Percentiles rank a stretch among this genome's conserved stretches.
Evolutionary conservation across 352 stramenopile species (phyloP).

Genomic region (Pythium inflatum): DNA sequence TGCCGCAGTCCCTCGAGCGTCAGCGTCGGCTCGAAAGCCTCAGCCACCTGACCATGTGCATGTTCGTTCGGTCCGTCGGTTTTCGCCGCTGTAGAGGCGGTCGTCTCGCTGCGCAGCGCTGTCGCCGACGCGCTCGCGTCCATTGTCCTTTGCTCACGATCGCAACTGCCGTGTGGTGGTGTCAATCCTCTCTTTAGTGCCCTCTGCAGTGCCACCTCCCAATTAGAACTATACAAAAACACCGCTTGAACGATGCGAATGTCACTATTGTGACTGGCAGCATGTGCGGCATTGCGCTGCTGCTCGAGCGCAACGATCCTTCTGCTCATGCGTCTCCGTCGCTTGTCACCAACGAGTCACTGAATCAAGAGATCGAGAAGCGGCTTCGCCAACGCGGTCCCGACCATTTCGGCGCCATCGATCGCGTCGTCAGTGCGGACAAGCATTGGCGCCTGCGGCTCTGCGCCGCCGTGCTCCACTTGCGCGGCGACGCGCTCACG

Average conservation of each 20-base stretch:
- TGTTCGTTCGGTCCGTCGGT: neutral
- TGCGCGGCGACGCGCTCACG: conserved; percentile 72
- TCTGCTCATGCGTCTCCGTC: neutral
- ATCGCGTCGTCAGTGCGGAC: neutral
- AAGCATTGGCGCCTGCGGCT: conserved; percentile 49
- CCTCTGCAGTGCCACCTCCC: neutral
- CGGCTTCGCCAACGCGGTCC: conserved; percentile 39
- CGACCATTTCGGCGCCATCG: conserved; percentile 31
- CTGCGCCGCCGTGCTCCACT: conserved; percentile 88
- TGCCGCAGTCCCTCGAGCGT: conserved; percentile 36
- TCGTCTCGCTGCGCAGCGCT: neutral
- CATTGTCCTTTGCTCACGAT: conserved; percentile 16
- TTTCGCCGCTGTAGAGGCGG: neutral
- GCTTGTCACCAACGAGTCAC: neutral
- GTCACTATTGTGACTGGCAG: conserved; percentile 10
- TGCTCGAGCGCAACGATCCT: conserved; percentile 27
- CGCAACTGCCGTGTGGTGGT: too few species aligned
- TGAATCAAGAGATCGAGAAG: conserved; percentile 22
- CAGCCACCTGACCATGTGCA: neutral
- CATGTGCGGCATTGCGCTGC: conserved; percentile 46
- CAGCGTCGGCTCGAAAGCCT: conserved; percentile 26
- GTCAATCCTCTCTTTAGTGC: conserved; percentile 1
- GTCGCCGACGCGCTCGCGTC: conserved; percentile 9
- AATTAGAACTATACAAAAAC: neutral
- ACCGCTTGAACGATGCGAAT: neutral